Evolutionary conservation across 1,139 yeast genomes (phyloP).

Genomic region (Pichia kudriavzevii): DNA sequence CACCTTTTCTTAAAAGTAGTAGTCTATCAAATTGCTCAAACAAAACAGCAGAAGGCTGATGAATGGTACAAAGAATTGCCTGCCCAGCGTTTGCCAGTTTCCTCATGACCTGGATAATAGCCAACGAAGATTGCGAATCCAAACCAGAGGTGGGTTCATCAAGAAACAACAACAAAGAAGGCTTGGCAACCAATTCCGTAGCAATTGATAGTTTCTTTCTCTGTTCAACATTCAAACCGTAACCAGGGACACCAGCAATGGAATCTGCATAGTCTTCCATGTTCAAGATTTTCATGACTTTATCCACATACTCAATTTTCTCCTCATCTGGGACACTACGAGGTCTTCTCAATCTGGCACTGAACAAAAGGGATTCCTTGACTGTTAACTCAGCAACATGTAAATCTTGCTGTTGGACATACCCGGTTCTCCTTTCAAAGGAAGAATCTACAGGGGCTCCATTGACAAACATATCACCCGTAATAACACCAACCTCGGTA

Average conservation of each 20-base stretch:
- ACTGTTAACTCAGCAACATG: conserved; percentile 45
- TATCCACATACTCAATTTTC: conserved; percentile 41
- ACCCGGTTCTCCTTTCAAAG: conserved; percentile 45
- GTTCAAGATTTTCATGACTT: conserved; percentile 38
- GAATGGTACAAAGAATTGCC: conserved; percentile 45
- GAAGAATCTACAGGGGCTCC: conserved; percentile 36
- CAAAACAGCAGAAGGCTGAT: conserved; percentile 49
- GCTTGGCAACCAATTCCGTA: conserved; percentile 44
- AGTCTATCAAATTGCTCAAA: conserved; percentile 40
- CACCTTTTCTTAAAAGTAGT: conserved; percentile 37
- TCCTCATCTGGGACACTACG: conserved; percentile 36
- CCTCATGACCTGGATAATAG: conserved; percentile 36
- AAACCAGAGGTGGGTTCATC: conserved; percentile 47
- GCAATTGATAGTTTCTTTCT: conserved; percentile 32
- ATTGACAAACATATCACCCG: conserved; percentile 47
- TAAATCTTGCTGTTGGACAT: conserved; percentile 51
- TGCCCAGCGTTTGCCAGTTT: conserved; percentile 41
- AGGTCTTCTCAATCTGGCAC: conserved; percentile 46
- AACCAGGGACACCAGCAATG: conserved; percentile 42
- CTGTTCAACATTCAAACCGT: conserved; percentile 53
- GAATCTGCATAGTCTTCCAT: conserved; percentile 48
- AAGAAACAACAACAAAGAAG: conserved; percentile 37
- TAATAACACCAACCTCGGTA: conserved; percentile 39
- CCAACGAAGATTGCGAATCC: conserved; percentile 46
- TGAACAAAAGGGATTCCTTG: conserved; percentile 41